Evolutionary conservation across 257 asterid genomes (phyloP), one percentile per base, ranked within the genome.

Genomic region (Solanum dulcamara): DNA sequence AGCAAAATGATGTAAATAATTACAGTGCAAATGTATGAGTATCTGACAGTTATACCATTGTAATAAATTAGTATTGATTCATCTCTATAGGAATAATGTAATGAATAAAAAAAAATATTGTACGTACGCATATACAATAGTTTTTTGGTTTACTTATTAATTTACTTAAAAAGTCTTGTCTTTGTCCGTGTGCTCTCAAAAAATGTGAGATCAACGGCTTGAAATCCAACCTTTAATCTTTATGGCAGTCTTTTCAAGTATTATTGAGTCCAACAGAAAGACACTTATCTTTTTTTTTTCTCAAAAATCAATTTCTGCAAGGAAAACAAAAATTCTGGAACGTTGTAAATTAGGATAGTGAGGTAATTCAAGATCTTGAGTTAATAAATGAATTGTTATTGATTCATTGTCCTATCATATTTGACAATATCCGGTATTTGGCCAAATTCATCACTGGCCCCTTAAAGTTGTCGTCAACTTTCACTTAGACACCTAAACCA

Each of bases 121-220:
- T n/a, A n/a, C n/a, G n/a, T n/a, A n/a, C n/a, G n/a, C n/a, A n/a
- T n/a, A n/a, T n/a, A n/a, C n/a, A n/a, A n/a, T n/a, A n/a, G n/a
- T n/a, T n/a, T n/a, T n/a, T n/a, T n/a, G n/a, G n/a, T n/a, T n/a
- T 53, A 79, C 86, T 89, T 80, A 62, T 22, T 77, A 86, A 87
- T 87, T 88, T 66, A 87, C 90, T 62, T 81, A 59, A 53, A n/a
- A 87, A 90, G 91, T 81, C 86, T 91, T 85, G 91, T 89, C 91
- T 84, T 85, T 75, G 89, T 87, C 84, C 68, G 81, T 50, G 59
- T 81, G 42, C 79, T n/a, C 68, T 70, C 71, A 85, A 81, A 91
- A 72, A 81, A 83, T 87, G 74, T 88, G 85, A 68, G 15, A 81
- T 81, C 53, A 88, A 81, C 79, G 85, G 86, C 84, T 87, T 62